phyloP scores from a whole-genome alignment of 257 asterid genomes.

The Solanum pennellii region DNA sequence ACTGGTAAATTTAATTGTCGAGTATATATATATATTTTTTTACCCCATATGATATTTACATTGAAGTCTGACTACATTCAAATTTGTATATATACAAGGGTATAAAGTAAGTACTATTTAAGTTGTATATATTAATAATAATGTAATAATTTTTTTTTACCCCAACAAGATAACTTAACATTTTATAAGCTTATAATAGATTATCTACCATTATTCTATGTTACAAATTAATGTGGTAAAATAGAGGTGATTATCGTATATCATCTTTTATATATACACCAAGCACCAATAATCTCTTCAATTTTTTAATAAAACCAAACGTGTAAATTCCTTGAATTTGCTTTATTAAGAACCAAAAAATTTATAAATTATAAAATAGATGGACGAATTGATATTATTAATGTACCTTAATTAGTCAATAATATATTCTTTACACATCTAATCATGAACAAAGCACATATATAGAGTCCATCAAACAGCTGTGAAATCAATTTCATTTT shows the following conservation, averaged over 20 bases:
- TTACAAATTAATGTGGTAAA: background rate
- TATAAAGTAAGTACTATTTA: background rate
- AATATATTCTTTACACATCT: background rate
- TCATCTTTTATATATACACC: background rate
- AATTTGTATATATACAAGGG: no score
- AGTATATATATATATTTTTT: background rate
- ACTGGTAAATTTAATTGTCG: background rate
- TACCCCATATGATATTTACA: no score
- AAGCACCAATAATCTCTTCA: background rate
- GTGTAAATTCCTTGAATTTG: background rate
- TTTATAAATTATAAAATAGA: background rate
- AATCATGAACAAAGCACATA: background rate
- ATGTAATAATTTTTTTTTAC: no score
- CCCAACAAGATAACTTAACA: background rate
- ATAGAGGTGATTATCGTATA: background rate
- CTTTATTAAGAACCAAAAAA: background rate
- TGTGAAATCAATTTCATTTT: background rate
- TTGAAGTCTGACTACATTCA: fast-evolving
- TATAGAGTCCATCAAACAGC: background rate
- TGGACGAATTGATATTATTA: background rate
- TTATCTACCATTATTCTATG: background rate
- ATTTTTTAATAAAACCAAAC: background rate
- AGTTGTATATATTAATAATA: background rate
- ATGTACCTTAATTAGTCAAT: background rate
- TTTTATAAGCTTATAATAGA: background rate